Conservation (phyloP, 331 rosid genomes). For the Quercus tomentella region DNA sequence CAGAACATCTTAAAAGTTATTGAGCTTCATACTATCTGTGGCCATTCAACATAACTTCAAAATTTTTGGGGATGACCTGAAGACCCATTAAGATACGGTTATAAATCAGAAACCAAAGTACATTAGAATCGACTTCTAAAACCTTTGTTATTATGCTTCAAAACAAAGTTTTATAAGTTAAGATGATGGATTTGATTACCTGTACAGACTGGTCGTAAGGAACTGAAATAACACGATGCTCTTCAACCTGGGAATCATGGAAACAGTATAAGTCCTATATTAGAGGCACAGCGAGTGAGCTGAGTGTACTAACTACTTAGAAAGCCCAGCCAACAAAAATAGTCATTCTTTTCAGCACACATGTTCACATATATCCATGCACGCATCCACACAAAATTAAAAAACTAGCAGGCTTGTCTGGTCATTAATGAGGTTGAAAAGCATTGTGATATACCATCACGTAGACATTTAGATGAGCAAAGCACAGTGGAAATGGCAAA, state of each 20-base stretch:
- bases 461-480: neutral
- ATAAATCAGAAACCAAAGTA: neutral
- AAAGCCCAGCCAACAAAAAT: neutral
- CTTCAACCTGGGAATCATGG: conserved; percentile 69
- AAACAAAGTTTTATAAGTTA: neutral
- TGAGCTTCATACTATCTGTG: neutral
- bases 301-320: neutral
- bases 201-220: conserved; percentile 74
- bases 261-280: conserved; percentile 18
- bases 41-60: neutral
- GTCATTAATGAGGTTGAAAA: neutral
- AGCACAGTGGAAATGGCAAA: neutral
- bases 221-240: conserved; percentile 71
- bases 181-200: conserved; percentile 34
- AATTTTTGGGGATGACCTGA: neutral
- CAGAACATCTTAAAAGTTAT: neutral
- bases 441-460: neutral
- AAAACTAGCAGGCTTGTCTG: neutral
- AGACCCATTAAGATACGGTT: neutral
- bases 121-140: neutral
- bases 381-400: neutral
- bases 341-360: neutral
- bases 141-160: neutral
- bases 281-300: conserved; percentile 1
- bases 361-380: neutral